Conservation (phyloP, 2,329 filamentous ascomycete genomes). For the Stachybotrys echinatus region DNA sequence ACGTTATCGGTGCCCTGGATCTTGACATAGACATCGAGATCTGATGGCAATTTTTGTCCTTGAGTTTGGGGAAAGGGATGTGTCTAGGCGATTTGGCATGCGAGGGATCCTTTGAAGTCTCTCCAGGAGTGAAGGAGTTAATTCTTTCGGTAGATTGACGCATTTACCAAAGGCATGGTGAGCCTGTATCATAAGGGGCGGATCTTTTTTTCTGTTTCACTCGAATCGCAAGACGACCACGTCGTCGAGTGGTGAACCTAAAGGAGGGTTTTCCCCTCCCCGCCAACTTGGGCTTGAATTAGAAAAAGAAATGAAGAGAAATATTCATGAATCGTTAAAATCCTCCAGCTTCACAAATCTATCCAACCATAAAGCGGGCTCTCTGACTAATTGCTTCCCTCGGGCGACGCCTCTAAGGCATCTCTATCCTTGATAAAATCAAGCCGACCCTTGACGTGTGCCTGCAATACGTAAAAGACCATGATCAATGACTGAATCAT, state of each 20-base stretch:
- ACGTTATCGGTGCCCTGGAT: conserved; percentile 85
- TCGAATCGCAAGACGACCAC: too few species aligned
- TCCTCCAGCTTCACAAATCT: neutral
- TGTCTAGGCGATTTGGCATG: neutral
- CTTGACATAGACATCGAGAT: conserved; percentile 91
- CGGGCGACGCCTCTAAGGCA: conserved; percentile 12
- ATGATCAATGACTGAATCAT: conserved; percentile 14
- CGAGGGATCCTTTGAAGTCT: too few species aligned
- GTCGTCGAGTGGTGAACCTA: too few species aligned
- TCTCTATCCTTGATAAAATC: conserved; percentile 17
- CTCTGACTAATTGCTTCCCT: conserved; percentile 7
- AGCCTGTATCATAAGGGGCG: neutral
- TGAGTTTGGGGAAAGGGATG: neutral
- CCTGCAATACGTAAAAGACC: conserved; percentile 16
- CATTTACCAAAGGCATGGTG: neutral
- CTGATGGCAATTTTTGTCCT: conserved; percentile 37
- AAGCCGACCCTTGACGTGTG: conserved; percentile 17
- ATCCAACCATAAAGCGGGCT: conserved; percentile 10
- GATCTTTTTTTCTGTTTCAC: too few species aligned
- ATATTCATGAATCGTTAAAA: neutral
- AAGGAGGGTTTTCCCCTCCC: too few species aligned
- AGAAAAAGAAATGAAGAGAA: neutral
- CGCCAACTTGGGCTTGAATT: too few species aligned
- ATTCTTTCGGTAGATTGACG: neutral
- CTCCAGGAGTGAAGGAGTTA: neutral